A percentile compares a stretch with the other conserved stretches of the same genome.
Conservation (phyloP, 768 basidiomycete genomes). For the Pleurotus cornucopiae region DNA sequence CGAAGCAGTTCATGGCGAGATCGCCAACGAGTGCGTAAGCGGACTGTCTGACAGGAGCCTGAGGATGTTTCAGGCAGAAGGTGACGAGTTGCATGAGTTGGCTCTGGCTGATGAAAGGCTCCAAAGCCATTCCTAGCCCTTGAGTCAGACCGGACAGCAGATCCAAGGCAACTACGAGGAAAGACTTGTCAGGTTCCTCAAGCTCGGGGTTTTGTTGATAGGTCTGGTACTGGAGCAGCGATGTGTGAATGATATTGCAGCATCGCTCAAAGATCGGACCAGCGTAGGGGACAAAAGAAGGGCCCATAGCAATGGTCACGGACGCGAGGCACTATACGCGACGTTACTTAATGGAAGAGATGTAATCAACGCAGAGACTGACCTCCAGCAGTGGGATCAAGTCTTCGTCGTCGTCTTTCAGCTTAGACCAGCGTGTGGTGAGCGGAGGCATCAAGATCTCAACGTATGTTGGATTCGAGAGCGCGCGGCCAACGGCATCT, state of each 20-base stretch:
- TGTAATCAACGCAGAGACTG: conserved; percentile 13
- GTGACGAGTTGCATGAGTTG: conserved; percentile 78
- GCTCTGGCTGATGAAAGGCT: conserved; percentile 61
- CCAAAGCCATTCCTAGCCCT: conserved; percentile 78
- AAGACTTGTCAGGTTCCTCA: conserved; percentile 95
- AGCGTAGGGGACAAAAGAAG: conserved; percentile 84
- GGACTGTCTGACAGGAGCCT: conserved; percentile 92
- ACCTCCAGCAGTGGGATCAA: conserved; percentile 96
- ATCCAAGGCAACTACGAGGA: conserved; percentile 98
- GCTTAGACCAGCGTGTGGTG: conserved; percentile 82
- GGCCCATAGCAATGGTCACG: conserved; percentile 93
- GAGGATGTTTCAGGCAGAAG: conserved; percentile 91
- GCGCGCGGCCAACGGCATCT: conserved; percentile 87
- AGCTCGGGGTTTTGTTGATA: conserved; percentile 86
- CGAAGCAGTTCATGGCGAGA: conserved; percentile 94
- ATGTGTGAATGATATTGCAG: conserved; percentile 75
- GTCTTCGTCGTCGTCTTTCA: conserved; percentile 89
- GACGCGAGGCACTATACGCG: conserved; percentile 86
- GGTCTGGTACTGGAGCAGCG: conserved; percentile 81
- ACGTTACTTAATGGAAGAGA: not conserved
- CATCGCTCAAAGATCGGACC: conserved; percentile 92
- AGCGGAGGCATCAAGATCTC: conserved; percentile 97
- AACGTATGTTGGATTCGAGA: conserved; percentile 83
- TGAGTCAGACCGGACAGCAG: conserved; percentile 94
- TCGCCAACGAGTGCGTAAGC: conserved; percentile 99